Conservation (phyloP, 1,284 basidiomycete species). For the Chiua sp. region DNA sequence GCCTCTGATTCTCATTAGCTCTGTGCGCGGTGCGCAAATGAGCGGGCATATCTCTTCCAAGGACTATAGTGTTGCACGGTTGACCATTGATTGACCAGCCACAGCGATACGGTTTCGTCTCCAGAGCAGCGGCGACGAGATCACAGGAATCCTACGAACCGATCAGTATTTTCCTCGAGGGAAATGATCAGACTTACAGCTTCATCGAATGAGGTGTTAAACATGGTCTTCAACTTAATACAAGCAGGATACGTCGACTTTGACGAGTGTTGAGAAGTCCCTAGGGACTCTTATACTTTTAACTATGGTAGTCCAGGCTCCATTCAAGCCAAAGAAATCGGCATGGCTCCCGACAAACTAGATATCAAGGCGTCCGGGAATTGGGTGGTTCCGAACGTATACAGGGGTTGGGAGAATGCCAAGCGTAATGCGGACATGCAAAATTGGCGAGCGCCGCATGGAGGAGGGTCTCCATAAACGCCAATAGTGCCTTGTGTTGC, state of each 20-base stretch:
- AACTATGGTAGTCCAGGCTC: neutral
- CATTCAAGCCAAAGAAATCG: slow-evolving; percentile 13
- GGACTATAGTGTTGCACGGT: slow-evolving; percentile 12
- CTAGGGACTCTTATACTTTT: slow-evolving; percentile 15
- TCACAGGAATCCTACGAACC: slow-evolving; percentile 16
- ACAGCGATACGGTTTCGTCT: slow-evolving; percentile 8
- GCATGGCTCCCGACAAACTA: slow-evolving; percentile 24
- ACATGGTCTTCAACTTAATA: slow-evolving; percentile 1
- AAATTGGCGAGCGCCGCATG: neutral
- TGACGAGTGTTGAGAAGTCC: neutral
- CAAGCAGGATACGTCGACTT: neutral
- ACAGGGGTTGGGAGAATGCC: neutral
- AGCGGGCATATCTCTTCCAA: slow-evolving; percentile 15
- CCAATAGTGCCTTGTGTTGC: slow-evolving; percentile 3
- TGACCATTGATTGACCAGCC: slow-evolving; percentile 15
- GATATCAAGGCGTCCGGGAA: slow-evolving; percentile 15
- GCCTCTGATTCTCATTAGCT: neutral
- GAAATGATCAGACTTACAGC: slow-evolving; percentile 11
- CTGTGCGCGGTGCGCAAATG: slow-evolving; percentile 26
- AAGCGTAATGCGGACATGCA: neutral
- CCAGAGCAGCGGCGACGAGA: slow-evolving; percentile 13
- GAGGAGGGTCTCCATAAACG: neutral
- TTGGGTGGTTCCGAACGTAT: neutral
- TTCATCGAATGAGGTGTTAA: slow-evolving; percentile 18
- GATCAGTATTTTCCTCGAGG: neutral